Evolutionary conservation across 2,329 filamentous ascomycete species (phyloP), one percentile per base, ranked within the genome.

Genomic region (Cordyceps javanica): DNA sequence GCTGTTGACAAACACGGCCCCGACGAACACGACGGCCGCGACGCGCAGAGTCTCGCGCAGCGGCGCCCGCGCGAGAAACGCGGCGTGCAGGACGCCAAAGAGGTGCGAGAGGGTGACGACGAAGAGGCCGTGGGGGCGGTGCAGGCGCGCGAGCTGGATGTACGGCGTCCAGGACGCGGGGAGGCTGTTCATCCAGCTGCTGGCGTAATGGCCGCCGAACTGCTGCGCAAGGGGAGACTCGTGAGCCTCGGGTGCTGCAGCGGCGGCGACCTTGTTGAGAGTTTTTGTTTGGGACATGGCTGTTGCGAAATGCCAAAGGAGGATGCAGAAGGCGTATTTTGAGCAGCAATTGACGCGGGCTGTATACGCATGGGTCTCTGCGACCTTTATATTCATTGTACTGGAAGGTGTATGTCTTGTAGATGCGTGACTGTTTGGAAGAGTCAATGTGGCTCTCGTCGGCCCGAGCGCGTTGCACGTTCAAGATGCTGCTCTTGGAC

Each of bases 31-130:
- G 21, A 36, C 16, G 46, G 30, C 32, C 1, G 30, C 30, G 13
- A 50, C 32, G 46, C 46, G 30, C 32, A 36, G 14, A 1, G 46
- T 36, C 1, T 50, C 32, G 7, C 2, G 26, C 14, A 25, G 30
- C 1, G 46, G 21, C 2, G 46, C 30, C 7, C 25, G 30, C 46
- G 36, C 66, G 55, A 60, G 67, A 60, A 49, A 66, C 5, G 65
- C 64, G 3, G 66, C 69, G 19, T 65, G 60, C 11, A 70, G 55
- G 49, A 67, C 59, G 28, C 68, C 69, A 59, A 69, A 69, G 54
- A 70, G 63, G 57, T 71, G 68, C 4, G 69, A 67, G 51, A 70
- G 67, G 58, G 63, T 69, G 59, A 72, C 68, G 49, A 71, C 65
- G 57, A 68, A 65, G 36, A 72, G 50, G 1, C 63, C 67, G 2